phyloP scores from a whole-genome alignment of 2,329 filamentous ascomycete species.

The Cytospora paraplurivora region DNA sequence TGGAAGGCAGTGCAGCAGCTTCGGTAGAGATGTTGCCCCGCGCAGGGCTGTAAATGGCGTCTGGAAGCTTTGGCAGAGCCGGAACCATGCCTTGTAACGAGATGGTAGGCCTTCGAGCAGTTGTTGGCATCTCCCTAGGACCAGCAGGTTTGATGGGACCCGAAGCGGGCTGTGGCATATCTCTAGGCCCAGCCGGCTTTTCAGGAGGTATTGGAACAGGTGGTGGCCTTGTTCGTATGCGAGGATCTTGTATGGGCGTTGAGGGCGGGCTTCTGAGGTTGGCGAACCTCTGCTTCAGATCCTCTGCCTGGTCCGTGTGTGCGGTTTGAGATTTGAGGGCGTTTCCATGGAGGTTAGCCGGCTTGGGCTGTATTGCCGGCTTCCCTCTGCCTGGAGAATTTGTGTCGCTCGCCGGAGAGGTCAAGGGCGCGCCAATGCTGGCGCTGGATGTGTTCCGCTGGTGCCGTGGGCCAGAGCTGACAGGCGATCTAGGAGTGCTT shows the following conservation, averaged over 20 bases:
- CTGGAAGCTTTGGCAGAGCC: conserved; percentile 68
- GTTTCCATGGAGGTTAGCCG: conserved; percentile 65
- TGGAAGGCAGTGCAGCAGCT: conserved; percentile 65
- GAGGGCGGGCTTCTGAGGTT: conserved; percentile 49
- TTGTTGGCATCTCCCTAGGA: conserved; percentile 52
- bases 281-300: conserved; percentile 60
- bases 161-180: conserved; percentile 46
- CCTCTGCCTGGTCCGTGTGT: conserved; percentile 41
- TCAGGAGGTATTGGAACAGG: conserved; percentile 34
- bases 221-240: conserved; percentile 54
- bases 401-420: background rate
- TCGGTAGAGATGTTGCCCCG: conserved; percentile 69
- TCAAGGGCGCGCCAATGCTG: background rate
- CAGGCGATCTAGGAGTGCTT: background rate
- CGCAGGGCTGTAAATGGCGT: conserved; percentile 77
- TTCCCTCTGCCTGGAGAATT: conserved; percentile 40
- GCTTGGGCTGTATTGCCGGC: conserved; percentile 65
- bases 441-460: background rate
- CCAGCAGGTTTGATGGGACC: conserved; percentile 15
- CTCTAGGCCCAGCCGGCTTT: conserved; percentile 35
- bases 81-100: conserved; percentile 55
- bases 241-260: conserved; percentile 52
- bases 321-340: conserved; percentile 45
- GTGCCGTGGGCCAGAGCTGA: background rate
- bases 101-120: conserved; percentile 45